These are phyloP conservation scores for Xylariomycetidae sp. DNA, from an alignment of 2,329 filamentous ascomycete genomes.

Conservation along the genomic window DNA sequence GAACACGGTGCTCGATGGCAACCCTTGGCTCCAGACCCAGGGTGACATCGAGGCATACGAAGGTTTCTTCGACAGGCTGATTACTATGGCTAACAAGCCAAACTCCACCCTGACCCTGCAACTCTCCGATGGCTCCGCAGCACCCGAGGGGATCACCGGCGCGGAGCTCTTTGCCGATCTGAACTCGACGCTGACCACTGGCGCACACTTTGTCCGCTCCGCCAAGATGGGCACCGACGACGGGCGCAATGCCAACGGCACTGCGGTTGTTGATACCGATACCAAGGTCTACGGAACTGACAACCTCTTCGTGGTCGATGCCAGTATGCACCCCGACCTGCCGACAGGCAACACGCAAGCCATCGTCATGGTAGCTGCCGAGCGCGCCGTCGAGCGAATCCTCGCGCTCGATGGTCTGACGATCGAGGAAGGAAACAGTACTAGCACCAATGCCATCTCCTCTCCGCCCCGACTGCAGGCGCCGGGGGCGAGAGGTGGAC, in stretches of 20 bases:
- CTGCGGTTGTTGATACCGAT: conserved; percentile 56
- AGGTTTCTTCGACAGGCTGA: conserved; percentile 9
- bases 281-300: conserved; percentile 64
- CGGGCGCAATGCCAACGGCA: conserved; percentile 43
- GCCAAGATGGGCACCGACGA: conserved; percentile 31
- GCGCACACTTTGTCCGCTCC: conserved; percentile 6
- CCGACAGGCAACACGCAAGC: conserved; percentile 11
- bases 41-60: conserved; percentile 10
- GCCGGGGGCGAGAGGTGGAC: no score
- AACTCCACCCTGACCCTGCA: conserved; percentile 10
- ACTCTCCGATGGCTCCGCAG: conserved; percentile 6
- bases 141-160: conserved; percentile 7
- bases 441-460: no score
- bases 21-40: conserved; percentile 10
- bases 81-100: conserved; percentile 6
- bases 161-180: conserved; percentile 6
- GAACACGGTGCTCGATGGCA: conserved; percentile 6
- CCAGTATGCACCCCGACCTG: conserved; percentile 19
- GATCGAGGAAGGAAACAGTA: no score
- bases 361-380: conserved; percentile 7
- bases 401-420: conserved; percentile 13
- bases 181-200: conserved; percentile 9
- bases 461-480: no score
- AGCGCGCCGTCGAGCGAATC: conserved; percentile 41
- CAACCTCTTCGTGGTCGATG: conserved; percentile 64